Base-by-base conservation (phyloP, 2,329 filamentous ascomycete genomes). In the Scedosporium boydii region DNA sequence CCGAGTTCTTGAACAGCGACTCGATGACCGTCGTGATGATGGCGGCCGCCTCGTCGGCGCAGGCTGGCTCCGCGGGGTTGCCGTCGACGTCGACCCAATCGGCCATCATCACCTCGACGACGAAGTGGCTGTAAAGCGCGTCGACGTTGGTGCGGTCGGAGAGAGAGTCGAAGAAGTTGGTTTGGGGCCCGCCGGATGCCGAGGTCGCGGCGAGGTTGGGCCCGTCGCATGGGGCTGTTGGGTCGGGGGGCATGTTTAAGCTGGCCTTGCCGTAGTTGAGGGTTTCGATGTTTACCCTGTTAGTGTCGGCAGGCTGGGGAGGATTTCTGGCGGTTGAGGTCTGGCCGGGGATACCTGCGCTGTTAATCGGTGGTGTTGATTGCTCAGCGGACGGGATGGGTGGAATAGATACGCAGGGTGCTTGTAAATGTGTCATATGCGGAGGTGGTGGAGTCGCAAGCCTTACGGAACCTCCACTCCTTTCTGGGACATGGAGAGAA, bases 381-480 rank as follows among this genome's bases (percentile, higher is more conserved):
- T 53, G 48, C 23, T 46, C 44, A 12, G 7, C 18, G 16, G 44
- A 16, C 1, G 44, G 34, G 41, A 16, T 58, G 34, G 23, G 21
- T 62, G 34, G 46, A 23, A 12, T 62, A 16, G 4, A 18, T 41
- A 10, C 27, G 34, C 14, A 9, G 53, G 14, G 48, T 34, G 7
- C 14, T 12, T 46, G 41, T 57, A 23, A 29, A 58, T 21, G 51
- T 1, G 74, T 73, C 5, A 65, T 66, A 16, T 65, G 64, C 26
- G 67, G 82, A 1, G 76, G 74, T 6, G 79, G 79, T 41, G 82
- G 82, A 7, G 86, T 89, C 26, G 86, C 85, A 14, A 89, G 75
- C 63, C 85, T 78, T 0, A 89, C 84, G 2, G 82, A 78, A 0
- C 85, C 85, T 1, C 84, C 79, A 18, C 80, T 75, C 63, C 86